Percentiles rank a stretch among this genome's conserved stretches.
Conservation (phyloP, 2,329 filamentous ascomycete genomes). For the Paracorniculantispora psalliotae region DNA sequence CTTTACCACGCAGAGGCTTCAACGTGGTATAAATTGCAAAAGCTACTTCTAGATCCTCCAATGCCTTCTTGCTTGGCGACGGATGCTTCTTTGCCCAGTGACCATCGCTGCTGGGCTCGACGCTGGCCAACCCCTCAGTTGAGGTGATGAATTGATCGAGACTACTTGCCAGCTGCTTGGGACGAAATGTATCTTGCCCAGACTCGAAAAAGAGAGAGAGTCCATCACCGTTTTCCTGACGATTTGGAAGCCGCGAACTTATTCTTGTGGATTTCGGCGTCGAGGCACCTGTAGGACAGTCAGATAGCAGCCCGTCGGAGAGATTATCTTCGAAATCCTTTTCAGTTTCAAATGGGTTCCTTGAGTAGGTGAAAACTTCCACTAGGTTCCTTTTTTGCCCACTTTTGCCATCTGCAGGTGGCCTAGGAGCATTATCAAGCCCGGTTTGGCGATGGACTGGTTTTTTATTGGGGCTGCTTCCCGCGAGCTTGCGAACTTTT, state of each 20-base stretch:
- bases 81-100: constrained; percentile 38
- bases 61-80: constrained; percentile 37
- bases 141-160: neutral
- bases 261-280: constrained; percentile 30
- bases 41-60: constrained; percentile 33
- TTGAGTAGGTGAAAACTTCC: neutral
- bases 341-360: constrained; percentile 29
- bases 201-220: neutral
- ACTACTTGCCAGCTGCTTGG: neutral
- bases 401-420: too few relatives aligned
- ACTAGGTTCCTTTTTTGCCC: too few relatives aligned
- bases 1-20: constrained; percentile 15
- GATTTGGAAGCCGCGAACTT: neutral
- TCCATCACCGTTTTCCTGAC: neutral
- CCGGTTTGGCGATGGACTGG: constrained; percentile 23
- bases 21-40: constrained; percentile 29
- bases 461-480: constrained; percentile 26
- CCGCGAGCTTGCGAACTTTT: constrained; percentile 31
- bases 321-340: constrained; percentile 33
- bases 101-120: neutral
- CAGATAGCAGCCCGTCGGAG: constrained; percentile 33
- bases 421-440: neutral
- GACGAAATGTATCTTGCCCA: neutral
- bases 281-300: constrained; percentile 32
- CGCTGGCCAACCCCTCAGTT: too few relatives aligned